Evolutionary conservation across 2,329 filamentous ascomycete species (phyloP).

Genomic region (Aspergillus glaucus): DNA sequence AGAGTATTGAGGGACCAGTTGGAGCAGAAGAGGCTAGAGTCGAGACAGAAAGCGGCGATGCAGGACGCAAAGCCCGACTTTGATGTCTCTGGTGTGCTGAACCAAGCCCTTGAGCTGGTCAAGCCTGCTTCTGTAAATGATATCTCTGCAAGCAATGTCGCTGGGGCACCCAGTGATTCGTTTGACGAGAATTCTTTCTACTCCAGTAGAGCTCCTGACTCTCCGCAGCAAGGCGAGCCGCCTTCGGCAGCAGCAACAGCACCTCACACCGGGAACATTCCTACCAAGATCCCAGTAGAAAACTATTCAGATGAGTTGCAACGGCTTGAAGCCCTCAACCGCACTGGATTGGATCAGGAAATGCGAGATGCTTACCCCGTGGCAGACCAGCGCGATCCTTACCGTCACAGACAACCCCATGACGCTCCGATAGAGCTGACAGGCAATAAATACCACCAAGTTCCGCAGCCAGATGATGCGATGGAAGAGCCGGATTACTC

Average conservation of each 20-base stretch:
- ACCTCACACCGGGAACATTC: constrained; percentile 25
- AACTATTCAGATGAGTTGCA: constrained; percentile 30
- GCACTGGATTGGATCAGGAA: constrained; percentile 31
- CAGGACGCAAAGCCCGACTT: constrained; percentile 57
- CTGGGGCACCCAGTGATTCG: constrained; percentile 67
- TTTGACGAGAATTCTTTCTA: constrained; percentile 94
- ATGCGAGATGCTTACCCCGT: constrained; percentile 34
- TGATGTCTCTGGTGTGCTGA: constrained; percentile 66
- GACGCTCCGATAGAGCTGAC: constrained; percentile 14
- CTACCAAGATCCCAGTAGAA: constrained; percentile 28
- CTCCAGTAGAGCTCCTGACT: constrained; percentile 82
- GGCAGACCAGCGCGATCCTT: constrained; percentile 29
- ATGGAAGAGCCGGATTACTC: constrained; percentile 45
- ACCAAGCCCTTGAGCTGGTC: constrained; percentile 64
- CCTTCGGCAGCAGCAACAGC: constrained; percentile 24
- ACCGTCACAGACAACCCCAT: constrained; percentile 24
- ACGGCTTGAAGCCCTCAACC: constrained; percentile 33
- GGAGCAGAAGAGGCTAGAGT: constrained; percentile 53
- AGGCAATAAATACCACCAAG: constrained; percentile 15
- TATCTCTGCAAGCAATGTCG: constrained; percentile 48
- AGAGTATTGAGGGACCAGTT: constrained; percentile 68
- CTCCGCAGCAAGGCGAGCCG: constrained; percentile 46
- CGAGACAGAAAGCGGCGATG: constrained; percentile 44
- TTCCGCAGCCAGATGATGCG: constrained; percentile 24
- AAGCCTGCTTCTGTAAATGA: constrained; percentile 58